A percentile compares a stretch with the other conserved stretches of the same genome.
These are phyloP conservation scores for Scleroderma bovista DNA, from an alignment of 768 basidiomycete genomes.

Conservation along the genomic window DNA sequence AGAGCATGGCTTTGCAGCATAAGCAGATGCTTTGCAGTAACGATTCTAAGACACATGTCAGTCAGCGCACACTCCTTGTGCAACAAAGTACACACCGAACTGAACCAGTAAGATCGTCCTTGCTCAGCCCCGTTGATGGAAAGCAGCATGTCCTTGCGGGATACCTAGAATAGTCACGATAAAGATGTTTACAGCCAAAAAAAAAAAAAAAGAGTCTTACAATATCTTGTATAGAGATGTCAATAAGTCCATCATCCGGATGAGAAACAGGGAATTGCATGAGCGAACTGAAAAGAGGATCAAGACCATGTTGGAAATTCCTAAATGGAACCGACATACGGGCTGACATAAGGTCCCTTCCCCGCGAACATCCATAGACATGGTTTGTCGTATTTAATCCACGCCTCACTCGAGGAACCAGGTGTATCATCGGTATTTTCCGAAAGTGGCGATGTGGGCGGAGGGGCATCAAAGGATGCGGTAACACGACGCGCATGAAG, in stretches of 20 bases:
- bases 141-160: constrained; percentile 44
- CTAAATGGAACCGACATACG: constrained; percentile 32
- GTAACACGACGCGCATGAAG: constrained; percentile 35
- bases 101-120: constrained; percentile 60
- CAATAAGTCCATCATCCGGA: constrained; percentile 75
- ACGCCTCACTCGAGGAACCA: constrained; percentile 47
- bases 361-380: constrained; percentile 70
- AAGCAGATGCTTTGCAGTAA: constrained; percentile 71
- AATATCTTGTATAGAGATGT: constrained; percentile 58
- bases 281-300: constrained; percentile 44
- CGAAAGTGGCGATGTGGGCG: constrained; percentile 7
- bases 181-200: constrained; percentile 1
- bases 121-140: constrained; percentile 55
- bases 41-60: constrained; percentile 41
- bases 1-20: constrained; percentile 59
- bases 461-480: constrained; percentile 8
- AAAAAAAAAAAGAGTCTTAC: constrained; percentile 32
- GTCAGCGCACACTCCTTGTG: neutral
- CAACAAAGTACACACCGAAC: constrained; percentile 38
- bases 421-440: constrained; percentile 13
- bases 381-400: constrained; percentile 67
- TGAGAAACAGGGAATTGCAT: constrained; percentile 83
- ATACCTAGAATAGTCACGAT: constrained; percentile 15
- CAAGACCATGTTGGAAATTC: neutral
- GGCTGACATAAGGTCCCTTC: constrained; percentile 69